Percentiles rank a stretch among this genome's conserved stretches.
phyloP scores from a whole-genome alignment of 208 protist genomes.

The Naegleria fowleri region DNA sequence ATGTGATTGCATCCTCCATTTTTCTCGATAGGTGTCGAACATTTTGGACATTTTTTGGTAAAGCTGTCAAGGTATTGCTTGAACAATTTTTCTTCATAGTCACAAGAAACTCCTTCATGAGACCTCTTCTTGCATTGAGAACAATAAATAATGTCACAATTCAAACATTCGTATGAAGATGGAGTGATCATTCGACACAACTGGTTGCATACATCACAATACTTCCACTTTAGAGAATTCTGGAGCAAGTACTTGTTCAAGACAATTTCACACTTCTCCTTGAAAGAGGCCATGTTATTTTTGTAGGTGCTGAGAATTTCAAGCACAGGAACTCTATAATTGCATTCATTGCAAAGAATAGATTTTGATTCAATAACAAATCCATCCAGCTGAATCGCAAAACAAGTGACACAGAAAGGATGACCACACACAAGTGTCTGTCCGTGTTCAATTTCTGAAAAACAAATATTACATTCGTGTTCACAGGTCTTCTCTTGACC shows the following conservation, averaged over 20 bases:
- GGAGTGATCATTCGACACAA: not conserved
- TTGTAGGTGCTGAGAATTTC: not conserved
- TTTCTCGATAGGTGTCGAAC: not conserved
- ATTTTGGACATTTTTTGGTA: not conserved
- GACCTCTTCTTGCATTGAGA: not conserved
- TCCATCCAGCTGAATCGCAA: not conserved
- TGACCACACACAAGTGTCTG: not conserved
- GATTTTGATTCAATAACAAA: not conserved
- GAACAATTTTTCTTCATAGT: not conserved
- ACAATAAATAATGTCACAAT: not conserved
- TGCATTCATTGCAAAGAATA: not conserved
- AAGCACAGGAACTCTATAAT: not conserved
- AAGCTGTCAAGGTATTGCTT: not conserved
- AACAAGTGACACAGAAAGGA: not conserved
- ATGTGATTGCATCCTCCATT: slow-evolving; percentile 11
- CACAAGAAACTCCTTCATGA: not conserved
- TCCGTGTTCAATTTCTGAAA: not conserved
- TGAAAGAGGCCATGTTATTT: not conserved
- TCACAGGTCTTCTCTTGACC: not conserved
- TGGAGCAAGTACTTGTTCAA: not conserved
- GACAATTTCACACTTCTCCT: not conserved
- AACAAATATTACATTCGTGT: not conserved
- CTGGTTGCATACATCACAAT: not conserved
- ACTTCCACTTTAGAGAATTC: not conserved
- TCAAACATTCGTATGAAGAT: not conserved